Base-by-base conservation (phyloP, 805 yeast species). In the Teunomyces gatunensis region DNA sequence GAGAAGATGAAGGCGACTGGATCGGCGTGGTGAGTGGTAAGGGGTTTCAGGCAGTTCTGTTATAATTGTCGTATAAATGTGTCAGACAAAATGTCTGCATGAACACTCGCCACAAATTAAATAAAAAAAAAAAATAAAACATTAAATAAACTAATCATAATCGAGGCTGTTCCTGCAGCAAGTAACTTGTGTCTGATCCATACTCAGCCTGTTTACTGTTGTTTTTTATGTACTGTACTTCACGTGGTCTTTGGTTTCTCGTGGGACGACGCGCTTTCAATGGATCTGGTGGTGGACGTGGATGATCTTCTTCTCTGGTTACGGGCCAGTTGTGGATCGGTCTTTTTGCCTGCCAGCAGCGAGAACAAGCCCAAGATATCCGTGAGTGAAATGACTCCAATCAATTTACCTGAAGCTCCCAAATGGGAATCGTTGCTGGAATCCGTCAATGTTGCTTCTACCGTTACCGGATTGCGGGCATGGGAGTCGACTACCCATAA, bases 311-410 rank as follows among this genome's bases (percentile, higher is more conserved):
- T 79, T 64, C 98, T 81, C 65, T 89, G 94, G 61, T 89, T 85
- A 64, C 98, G 81, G 2, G 97, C 97, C 45, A 80, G 77, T 34
- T 77, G 82, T 3, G 99, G 98, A 61, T 92, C 97, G 20, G 89
- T 83, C 47, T 71, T 73, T 58, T 79, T 79, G 3, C 96, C 96
- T 42, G 57, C 64, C 17, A 67, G 56, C 56, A 83, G 78, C 6
- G 96, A 96, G 52, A 92, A 77, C 39, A 89, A 68, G 13, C 91
- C 88, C 43, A 94, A 70, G 29, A 92, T 85, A 66, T 92, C 99
- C 0, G 98, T 92, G 56, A 94, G 72, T 3, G 97, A 88, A 2
- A 94, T 83, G 21, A 94, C 98, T 35, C 98, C 98, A 46, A 89
- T 81, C 51, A 92, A 75, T 60, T 84, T 87, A 12, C 97, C 97